A percentile compares a stretch with the other conserved stretches of the same genome.
phyloP scores from a whole-genome alignment of 1,139 yeast species.

The Geotrichum aggregatum region DNA sequence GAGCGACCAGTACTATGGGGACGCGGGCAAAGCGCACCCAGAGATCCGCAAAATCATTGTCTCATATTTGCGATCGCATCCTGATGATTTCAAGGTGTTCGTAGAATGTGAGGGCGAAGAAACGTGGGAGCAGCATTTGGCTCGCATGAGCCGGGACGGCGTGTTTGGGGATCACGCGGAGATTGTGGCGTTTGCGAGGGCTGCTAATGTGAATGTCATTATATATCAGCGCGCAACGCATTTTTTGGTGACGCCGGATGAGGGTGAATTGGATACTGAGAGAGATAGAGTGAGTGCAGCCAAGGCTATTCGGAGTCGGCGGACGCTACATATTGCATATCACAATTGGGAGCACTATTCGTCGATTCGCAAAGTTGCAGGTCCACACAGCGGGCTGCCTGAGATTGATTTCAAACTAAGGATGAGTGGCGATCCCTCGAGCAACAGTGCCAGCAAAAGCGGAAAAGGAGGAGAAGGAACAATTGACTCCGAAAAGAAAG shows the following conservation, averaged over 20 bases:
- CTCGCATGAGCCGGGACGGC: slow-evolving; percentile 40
- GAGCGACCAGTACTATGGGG: slow-evolving; percentile 42
- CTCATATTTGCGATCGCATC: slow-evolving; percentile 34
- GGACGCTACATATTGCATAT: slow-evolving; percentile 40
- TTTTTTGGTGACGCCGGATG: slow-evolving; percentile 20
- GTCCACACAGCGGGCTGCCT: slow-evolving; percentile 41
- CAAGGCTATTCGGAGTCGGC: slow-evolving; percentile 10
- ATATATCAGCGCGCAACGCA: slow-evolving; percentile 30
- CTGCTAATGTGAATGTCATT: slow-evolving; percentile 34
- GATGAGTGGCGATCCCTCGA: background rate
- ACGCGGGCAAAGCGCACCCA: slow-evolving; percentile 34
- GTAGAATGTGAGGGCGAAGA: slow-evolving; percentile 33
- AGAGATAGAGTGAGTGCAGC: slow-evolving; percentile 1
- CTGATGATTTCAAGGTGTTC: slow-evolving; percentile 34
- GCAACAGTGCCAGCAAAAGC: background rate
- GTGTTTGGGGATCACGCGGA: slow-evolving; percentile 44
- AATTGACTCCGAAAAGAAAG: background rate
- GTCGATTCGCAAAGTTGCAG: slow-evolving; percentile 39
- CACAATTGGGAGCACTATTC: slow-evolving; percentile 46
- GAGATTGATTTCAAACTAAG: slow-evolving; percentile 18
- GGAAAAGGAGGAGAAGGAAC: slow-evolving; percentile 13
- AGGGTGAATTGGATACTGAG: background rate
- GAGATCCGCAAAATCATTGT: slow-evolving; percentile 37
- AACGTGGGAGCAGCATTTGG: slow-evolving; percentile 37
- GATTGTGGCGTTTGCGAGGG: slow-evolving; percentile 42